A percentile compares a stretch with the other conserved stretches of the same genome.
Evolutionary conservation across 495 filamentous ascomycete genomes (phyloP).

Genomic region (Pyrenopolyporus hunteri): DNA sequence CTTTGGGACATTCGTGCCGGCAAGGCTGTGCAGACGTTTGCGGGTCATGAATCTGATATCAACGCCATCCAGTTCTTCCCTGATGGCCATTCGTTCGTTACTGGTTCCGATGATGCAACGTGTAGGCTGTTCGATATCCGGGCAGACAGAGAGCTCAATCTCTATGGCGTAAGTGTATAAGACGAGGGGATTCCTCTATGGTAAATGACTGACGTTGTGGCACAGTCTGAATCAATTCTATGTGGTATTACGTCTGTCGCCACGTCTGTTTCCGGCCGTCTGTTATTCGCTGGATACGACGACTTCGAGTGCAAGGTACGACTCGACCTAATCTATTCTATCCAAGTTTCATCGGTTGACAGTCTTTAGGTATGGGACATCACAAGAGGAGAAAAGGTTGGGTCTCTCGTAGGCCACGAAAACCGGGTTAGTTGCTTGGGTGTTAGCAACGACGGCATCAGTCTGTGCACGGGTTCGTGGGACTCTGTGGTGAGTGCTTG

Average conservation of each 20-base stretch:
- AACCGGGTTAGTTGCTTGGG: slow-evolving; percentile 98
- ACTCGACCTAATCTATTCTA: neutral
- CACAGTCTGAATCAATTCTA: slow-evolving; percentile 91
- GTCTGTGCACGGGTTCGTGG: slow-evolving; percentile 99
- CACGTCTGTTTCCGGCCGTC: slow-evolving; percentile 93
- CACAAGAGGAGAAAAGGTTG: slow-evolving; percentile 94
- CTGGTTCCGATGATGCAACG: slow-evolving; percentile 95
- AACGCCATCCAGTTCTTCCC: slow-evolving; percentile 99
- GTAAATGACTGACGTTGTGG: slow-evolving; percentile 27
- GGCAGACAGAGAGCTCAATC: slow-evolving; percentile 93
- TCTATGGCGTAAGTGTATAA: slow-evolving; percentile 77
- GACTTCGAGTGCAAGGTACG: slow-evolving; percentile 99
- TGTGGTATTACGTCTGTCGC: slow-evolving; percentile 98
- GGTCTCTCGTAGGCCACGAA: slow-evolving; percentile 94
- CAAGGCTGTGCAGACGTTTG: slow-evolving; percentile 98
- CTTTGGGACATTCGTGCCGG: slow-evolving; percentile 98
- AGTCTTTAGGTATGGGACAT: slow-evolving; percentile 88
- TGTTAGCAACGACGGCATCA: slow-evolving; percentile 98
- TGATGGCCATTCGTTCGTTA: slow-evolving; percentile 97
- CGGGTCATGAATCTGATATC: slow-evolving; percentile 98
- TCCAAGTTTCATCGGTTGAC: slow-evolving; percentile 13
- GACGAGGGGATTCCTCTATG: neutral
- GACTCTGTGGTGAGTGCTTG: slow-evolving; percentile 85
- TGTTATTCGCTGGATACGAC: slow-evolving; percentile 97
- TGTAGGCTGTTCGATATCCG: slow-evolving; percentile 98